A percentile compares a stretch with the other conserved stretches of the same genome.
Conservation (phyloP, 139 green algal genomes). For the Coelastrella sp. region DNA sequence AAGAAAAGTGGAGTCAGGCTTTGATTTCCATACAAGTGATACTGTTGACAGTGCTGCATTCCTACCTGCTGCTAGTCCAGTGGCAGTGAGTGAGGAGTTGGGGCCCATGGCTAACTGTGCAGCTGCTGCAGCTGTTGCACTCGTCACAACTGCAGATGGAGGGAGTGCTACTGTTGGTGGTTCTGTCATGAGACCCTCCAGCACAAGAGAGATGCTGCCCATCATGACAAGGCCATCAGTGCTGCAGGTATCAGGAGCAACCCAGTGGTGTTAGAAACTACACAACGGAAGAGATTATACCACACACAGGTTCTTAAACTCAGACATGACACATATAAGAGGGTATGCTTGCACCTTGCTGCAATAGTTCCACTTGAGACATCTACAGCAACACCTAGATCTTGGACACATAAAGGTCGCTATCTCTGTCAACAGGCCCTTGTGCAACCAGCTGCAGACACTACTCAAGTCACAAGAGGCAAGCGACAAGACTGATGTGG, state of each 20-base stretch:
- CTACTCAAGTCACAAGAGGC: not conserved
- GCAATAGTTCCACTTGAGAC: no score
- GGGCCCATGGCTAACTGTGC: not conserved
- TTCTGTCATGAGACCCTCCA: conserved; percentile 17
- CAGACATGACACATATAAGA: no score
- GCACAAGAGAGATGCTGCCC: conserved; percentile 27
- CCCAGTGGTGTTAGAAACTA: not conserved
- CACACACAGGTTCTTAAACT: not conserved
- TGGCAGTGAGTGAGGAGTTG: not conserved
- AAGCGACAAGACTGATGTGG: not conserved
- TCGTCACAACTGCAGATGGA: not conserved
- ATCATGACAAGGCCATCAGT: conserved; percentile 40
- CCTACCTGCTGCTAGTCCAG: not conserved
- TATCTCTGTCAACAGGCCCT: not conserved
- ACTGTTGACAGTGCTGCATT: no score
- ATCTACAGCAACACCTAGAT: no score
- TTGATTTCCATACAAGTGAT: no score
- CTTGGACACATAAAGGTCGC: no score
- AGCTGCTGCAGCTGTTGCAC: conserved; percentile 13
- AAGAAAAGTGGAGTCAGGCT: no score
- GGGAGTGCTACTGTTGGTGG: conserved; percentile 5
- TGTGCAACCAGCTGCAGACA: not conserved
- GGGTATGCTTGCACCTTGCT: not conserved
- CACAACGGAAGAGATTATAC: not conserved
- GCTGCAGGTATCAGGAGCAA: not conserved